Evolutionary conservation across 2,329 filamentous ascomycete genomes (phyloP).

Genomic region (Penicillium vulpinum): DNA sequence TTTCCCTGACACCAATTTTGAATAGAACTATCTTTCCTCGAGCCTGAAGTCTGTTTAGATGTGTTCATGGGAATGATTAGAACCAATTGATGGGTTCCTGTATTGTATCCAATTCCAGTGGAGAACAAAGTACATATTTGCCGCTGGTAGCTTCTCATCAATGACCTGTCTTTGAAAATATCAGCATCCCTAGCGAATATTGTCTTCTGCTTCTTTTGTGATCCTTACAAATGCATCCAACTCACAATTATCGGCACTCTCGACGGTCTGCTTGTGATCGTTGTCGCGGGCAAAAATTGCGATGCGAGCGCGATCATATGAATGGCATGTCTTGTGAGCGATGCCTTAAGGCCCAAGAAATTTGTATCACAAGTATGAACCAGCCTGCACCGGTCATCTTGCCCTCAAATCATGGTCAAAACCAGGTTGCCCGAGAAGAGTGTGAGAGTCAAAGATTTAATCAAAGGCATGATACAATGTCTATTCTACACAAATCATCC

Average conservation of each 20-base stretch:
- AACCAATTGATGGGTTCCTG: not conserved
- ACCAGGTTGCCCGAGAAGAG: constrained; percentile 1
- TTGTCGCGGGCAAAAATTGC: constrained; percentile 26
- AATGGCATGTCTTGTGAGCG: constrained; percentile 25
- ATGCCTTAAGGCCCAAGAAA: constrained; percentile 26
- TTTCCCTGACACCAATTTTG: not conserved
- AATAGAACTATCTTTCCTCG: constrained; percentile 2
- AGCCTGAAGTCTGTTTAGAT: constrained; percentile 3
- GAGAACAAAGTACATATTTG: constrained; percentile 2
- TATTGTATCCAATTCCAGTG: not conserved
- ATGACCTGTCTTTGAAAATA: not conserved
- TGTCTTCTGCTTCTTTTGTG: too few species aligned
- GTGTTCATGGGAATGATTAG: not conserved
- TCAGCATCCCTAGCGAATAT: not conserved
- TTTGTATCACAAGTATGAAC: constrained; percentile 22
- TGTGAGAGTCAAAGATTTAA: not conserved
- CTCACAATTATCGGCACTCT: constrained; percentile 23
- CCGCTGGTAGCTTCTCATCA: not conserved
- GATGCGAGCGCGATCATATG: constrained; percentile 24
- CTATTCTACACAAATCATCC: constrained; percentile 16
- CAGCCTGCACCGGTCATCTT: constrained; percentile 11
- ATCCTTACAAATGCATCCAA: constrained; percentile 16
- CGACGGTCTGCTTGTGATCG: constrained; percentile 26
- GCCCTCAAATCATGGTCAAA: not conserved
- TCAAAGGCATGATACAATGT: constrained; percentile 1